Evolutionary conservation across 2,329 filamentous ascomycete genomes (phyloP).

Genomic region (Beauveria caledonica): DNA sequence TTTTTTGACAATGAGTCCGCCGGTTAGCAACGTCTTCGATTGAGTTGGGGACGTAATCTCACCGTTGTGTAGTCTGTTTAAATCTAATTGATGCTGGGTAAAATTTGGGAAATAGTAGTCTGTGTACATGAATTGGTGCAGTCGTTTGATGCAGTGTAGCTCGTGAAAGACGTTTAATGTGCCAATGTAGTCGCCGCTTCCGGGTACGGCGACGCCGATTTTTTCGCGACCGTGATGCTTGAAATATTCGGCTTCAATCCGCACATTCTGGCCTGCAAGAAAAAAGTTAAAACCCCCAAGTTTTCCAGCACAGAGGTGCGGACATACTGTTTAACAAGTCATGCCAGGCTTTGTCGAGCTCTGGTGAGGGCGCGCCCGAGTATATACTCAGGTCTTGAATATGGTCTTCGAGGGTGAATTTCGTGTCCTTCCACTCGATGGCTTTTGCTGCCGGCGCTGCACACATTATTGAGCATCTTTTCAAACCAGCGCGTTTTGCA

Average conservation of each 20-base stretch:
- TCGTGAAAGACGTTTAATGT: constrained; percentile 8
- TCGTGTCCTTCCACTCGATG: not conserved
- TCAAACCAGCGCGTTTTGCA: not conserved
- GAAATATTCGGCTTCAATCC: constrained; percentile 1
- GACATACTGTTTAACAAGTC: constrained; percentile 5
- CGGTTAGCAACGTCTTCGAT: not conserved
- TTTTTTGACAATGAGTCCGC: not conserved
- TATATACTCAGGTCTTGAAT: constrained; percentile 8
- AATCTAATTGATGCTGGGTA: not conserved
- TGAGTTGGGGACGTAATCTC: not conserved
- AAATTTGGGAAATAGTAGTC: constrained; percentile 7
- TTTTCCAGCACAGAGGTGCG: too few relatives aligned
- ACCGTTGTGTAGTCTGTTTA: constrained; percentile 8
- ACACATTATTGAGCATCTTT: not conserved
- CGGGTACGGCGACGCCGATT: constrained; percentile 1
- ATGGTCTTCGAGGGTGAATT: constrained; percentile 7
- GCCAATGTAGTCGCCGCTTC: constrained; percentile 7
- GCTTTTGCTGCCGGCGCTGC: not conserved
- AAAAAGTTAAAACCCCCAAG: not conserved
- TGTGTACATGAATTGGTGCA: constrained; percentile 10
- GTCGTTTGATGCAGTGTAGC: constrained; percentile 9
- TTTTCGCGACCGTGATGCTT: constrained; percentile 6
- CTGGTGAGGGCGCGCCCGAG: not conserved
- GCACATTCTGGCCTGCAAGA: constrained; percentile 1
- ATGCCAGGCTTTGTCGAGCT: constrained; percentile 9